phyloP scores from a whole-genome alignment of 2,329 filamentous ascomycete genomes.

The Akanthomyces muscarius region DNA sequence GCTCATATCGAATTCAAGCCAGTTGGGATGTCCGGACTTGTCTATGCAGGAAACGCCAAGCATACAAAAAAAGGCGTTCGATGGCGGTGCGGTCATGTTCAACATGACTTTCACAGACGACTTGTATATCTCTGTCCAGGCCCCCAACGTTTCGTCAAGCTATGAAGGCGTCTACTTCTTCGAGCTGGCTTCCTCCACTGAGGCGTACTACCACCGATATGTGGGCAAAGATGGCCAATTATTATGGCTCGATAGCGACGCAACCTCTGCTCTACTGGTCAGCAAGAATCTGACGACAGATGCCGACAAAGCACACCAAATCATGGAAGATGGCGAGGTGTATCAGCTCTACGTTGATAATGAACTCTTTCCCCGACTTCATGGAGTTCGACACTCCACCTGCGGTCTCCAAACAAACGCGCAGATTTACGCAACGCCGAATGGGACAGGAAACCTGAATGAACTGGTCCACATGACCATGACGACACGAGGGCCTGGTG shows the following conservation, averaged over 20 bases:
- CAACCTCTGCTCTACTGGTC: conserved; percentile 70
- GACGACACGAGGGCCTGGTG: conserved; percentile 62
- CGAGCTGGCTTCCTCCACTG: conserved; percentile 76
- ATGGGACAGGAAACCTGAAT: conserved; percentile 45
- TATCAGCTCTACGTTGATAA: conserved; percentile 77
- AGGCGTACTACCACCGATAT: conserved; percentile 69
- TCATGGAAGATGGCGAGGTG: conserved; percentile 51
- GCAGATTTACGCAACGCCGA: conserved; percentile 51
- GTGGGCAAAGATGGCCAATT: conserved; percentile 42
- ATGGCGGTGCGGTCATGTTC: conserved; percentile 66
- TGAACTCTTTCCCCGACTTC: conserved; percentile 52
- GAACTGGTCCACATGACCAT: conserved; percentile 57
- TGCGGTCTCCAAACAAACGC: conserved; percentile 72
- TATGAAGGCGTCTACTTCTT: conserved; percentile 71
- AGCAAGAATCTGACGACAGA: conserved; percentile 68
- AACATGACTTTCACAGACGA: conserved; percentile 58
- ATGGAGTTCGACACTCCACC: conserved; percentile 73
- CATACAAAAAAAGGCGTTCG: conserved; percentile 44
- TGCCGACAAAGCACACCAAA: conserved; percentile 49
- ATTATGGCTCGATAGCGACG: conserved; percentile 81
- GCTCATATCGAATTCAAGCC: conserved; percentile 62
- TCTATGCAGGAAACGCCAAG: conserved; percentile 21
- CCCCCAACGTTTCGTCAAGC: conserved; percentile 57
- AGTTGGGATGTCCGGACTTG: conserved; percentile 28
- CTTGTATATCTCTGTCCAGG: conserved; percentile 73